Base-by-base conservation (phyloP, 805 yeast genomes). In the Wickerhamiella cacticola region DNA sequence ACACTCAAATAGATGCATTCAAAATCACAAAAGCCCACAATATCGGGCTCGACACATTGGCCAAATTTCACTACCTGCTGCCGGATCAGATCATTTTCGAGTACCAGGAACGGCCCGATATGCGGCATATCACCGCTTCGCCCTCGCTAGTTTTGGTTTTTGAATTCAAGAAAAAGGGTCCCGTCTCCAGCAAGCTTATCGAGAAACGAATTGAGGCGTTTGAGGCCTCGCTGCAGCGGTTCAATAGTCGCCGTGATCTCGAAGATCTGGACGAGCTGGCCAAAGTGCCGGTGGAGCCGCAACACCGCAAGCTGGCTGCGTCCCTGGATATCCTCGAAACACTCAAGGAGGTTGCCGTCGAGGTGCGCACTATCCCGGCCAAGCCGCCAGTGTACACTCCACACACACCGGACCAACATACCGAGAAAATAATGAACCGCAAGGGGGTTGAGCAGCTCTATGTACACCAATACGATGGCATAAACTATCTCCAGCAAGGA, bases 401-500 rank as follows among this genome's bases (percentile, higher is more conserved):
- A 1, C 18, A 24, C 41, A 63, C 75, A 8, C 18, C 35, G 2
- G 28, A 19, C 2, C 39, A 31, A 1, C 13, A n/a, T 1, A 24
- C 50, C 0, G 15, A 33, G 31, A 66, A 68, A 7, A 82, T 83
- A 0, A 62, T 86, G 12, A 65, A 68, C 7, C 62, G 68, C 8
- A 71, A 70, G 51, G 72, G 71, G 1, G 71, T 78, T 8, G 68
- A 71, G 0, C 59, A 66, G 5, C 72, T 89, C 29, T 92, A 86
- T 61, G 61, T 76, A 0, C 99, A 92, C 64, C 99, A 92, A 61
- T 76, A 82, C 1, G 73, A 75, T 45, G 96, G 96, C 0, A 72
- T 79, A 48, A 72, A 79, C 0, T 63, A 82, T 19, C 62, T 63
- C 2, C 48, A 75, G 42, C 55, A 64, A 0, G 77, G 78, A 0